phyloP scores from a whole-genome alignment of 2,329 filamentous ascomycete genomes.

The Fusarium austroafricanum region DNA sequence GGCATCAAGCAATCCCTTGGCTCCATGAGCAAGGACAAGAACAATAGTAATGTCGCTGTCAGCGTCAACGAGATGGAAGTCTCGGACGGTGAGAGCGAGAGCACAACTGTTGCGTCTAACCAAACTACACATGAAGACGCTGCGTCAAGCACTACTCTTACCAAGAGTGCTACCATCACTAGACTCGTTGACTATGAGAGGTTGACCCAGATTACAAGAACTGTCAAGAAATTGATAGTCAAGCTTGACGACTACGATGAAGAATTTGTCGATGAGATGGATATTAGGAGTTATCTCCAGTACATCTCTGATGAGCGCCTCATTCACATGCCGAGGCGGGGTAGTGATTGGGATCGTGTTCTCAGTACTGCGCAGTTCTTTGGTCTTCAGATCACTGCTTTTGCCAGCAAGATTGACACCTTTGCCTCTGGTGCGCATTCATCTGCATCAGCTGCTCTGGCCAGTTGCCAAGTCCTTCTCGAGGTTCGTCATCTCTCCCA shows the following conservation, averaged over 20 bases:
- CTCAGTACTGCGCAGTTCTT: conserved; percentile 56
- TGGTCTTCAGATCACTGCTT: conserved; percentile 53
- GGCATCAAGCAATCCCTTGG: conserved; percentile 24
- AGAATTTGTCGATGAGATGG: conserved; percentile 36
- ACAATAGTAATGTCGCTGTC: conserved; percentile 5
- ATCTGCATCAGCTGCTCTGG: conserved; percentile 50
- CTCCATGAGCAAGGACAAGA: conserved; percentile 21
- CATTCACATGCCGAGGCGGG: conserved; percentile 55
- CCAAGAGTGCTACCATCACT: background rate
- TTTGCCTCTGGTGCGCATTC: conserved; percentile 38
- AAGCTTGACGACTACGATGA: conserved; percentile 39
- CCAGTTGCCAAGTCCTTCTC: conserved; percentile 53
- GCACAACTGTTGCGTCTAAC: conserved; percentile 24
- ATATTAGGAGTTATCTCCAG: conserved; percentile 48
- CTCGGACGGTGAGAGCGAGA: conserved; percentile 32
- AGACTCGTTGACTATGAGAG: conserved; percentile 23
- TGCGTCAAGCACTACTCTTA: background rate
- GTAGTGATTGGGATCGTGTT: conserved; percentile 57
- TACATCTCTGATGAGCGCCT: conserved; percentile 55
- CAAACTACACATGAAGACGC: conserved; percentile 8
- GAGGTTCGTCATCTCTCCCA: conserved; percentile 46
- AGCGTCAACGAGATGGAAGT: conserved; percentile 7
- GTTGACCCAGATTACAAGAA: conserved; percentile 29
- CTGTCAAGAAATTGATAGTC: conserved; percentile 34
- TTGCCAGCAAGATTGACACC: conserved; percentile 49